A percentile compares a stretch with the other conserved stretches of the same genome.
Evolutionary conservation across 495 filamentous ascomycete genomes (phyloP).

Genomic region (Platismatia glauca): DNA sequence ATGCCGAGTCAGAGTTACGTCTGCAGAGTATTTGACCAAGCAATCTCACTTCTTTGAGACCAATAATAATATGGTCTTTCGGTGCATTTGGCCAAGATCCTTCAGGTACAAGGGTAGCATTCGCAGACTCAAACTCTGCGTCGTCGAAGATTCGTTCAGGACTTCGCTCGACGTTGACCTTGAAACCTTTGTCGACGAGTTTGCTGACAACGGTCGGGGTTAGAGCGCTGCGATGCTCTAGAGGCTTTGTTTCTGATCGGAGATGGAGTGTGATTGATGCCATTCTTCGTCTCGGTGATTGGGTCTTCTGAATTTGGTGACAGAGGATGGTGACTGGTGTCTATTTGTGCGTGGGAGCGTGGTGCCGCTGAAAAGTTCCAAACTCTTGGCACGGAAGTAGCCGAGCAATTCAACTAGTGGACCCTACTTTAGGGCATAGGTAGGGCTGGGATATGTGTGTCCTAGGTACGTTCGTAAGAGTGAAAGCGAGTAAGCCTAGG

Average conservation of each 20-base stretch:
- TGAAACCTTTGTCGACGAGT: conserved; percentile 75
- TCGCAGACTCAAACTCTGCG: conserved; percentile 48
- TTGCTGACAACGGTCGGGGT: conserved; percentile 67
- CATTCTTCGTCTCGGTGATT: no score
- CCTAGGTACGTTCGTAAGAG: no score
- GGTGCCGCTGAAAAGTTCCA: no score
- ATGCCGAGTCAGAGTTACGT: no score
- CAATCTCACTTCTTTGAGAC: conserved; percentile 65
- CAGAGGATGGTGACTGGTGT: no score
- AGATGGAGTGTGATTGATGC: conserved; percentile 13
- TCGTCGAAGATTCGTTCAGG: conserved; percentile 75
- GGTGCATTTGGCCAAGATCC: conserved; percentile 75
- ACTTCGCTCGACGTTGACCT: conserved; percentile 72
- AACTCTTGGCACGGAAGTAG: no score
- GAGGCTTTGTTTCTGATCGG: conserved; percentile 17
- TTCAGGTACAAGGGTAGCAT: conserved; percentile 69
- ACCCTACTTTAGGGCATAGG: no score
- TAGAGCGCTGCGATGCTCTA: conserved; percentile 25
- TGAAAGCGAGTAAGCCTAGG: no score
- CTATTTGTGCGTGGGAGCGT: no score
- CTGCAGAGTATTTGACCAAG: not conserved
- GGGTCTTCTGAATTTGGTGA: no score
- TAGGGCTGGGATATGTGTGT: no score
- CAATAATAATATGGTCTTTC: conserved; percentile 66
- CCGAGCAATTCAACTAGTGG: no score